Evolutionary conservation across 805 yeast species (phyloP), one percentile per base, ranked within the genome.

Genomic region (Suhomyces faveliae): DNA sequence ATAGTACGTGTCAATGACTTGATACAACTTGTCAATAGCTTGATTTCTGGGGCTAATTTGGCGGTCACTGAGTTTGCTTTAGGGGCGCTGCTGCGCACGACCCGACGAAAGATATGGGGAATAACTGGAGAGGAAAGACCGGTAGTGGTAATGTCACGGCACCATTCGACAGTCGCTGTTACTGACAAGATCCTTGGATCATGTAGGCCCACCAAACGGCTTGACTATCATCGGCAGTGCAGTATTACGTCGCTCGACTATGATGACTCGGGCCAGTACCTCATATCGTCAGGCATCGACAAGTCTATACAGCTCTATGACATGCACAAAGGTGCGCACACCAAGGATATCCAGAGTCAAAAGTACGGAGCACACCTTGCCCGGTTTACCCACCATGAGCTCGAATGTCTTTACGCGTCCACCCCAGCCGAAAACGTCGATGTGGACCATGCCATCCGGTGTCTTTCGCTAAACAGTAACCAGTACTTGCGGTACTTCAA

Each of bases 331-430:
- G 97, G 97, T 5, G 73, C 77, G 46, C 86, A 83, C 52, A 58
- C 76, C 39, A 87, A 84, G 56, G 80, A 89, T 3, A 77, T 88
- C 7, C 84, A 80, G 50, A 84, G 94, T 23, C 91, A 90, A 68
- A 94, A 94, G 61, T 94, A 94, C 58, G 99, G 99, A 0, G 87
- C 90, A 48, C 90, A 89, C 59, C 67, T 88, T 33, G 97, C 96
- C 2, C 75, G 82, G 40, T 94, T 94, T 64, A 83, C 96, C 0
- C 95, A 86, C 59, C 76, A 79, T 38, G 83, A 82, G 40, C 75
- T 79, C 48, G 83, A 84, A 56, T 85, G 94, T 58, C 73, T 92
- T 12, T 88, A 87, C 61, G 90, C 95, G 1, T 87, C 96, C 4
- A 89, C 98, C 0, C 75, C 75, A 6, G 46, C 59, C 3, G 59